Evolutionary conservation across 306 rosid genomes (phyloP).

Genomic region (Pueraria montana): DNA sequence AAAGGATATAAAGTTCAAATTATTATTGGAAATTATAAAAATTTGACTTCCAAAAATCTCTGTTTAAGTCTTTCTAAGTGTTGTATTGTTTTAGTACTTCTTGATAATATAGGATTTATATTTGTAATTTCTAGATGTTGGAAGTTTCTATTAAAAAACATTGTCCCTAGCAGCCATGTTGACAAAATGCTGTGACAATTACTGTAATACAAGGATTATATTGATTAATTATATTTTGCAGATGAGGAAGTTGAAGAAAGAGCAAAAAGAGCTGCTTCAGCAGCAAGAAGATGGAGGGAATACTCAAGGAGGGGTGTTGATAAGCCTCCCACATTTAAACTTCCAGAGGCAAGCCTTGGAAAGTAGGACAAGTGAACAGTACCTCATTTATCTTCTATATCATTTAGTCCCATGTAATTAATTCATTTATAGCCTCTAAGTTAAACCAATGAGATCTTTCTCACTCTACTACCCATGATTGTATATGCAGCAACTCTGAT

Average conservation of each 20-base stretch:
- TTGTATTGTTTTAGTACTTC: not conserved
- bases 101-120: not conserved
- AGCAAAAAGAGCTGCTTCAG: constrained; percentile 76
- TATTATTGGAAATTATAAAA: not conserved
- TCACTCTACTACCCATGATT: constrained; percentile 30
- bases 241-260: constrained; percentile 79
- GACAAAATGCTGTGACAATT: constrained; percentile 5
- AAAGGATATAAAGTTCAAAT: not conserved
- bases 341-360: constrained; percentile 68
- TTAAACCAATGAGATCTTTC: constrained; percentile 33
- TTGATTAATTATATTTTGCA: constrained; percentile 46
- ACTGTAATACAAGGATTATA: not conserved
- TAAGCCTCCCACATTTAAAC: constrained; percentile 85
- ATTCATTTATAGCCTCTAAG: constrained; percentile 23
- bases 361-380: constrained; percentile 62
- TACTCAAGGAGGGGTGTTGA: constrained; percentile 85
- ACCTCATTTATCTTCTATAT: not conserved
- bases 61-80: not conserved
- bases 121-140: not conserved
- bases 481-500: constrained; percentile 41
- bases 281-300: constrained; percentile 91
- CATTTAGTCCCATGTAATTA: constrained; percentile 46
- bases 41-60: not conserved
- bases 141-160: not conserved
- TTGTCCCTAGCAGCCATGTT: not conserved